phyloP scores from a whole-genome alignment of 192 early-diverging fungal genomes.

The Coemansia sp. region DNA sequence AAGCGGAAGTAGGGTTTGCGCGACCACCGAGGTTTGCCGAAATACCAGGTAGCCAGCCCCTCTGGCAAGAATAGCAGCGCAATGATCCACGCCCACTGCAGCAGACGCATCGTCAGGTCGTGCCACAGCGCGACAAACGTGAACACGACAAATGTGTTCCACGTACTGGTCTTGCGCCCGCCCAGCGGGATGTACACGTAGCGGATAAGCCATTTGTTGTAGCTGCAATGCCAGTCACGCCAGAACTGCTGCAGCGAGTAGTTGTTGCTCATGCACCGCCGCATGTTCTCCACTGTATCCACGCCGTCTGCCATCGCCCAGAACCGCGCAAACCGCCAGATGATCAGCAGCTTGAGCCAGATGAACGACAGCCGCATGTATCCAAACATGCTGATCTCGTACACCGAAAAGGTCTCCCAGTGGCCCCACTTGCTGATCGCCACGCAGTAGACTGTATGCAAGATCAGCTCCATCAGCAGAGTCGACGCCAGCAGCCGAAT shows the following conservation, averaged over 20 bases:
- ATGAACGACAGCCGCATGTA: constrained; percentile 87
- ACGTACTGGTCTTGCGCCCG: constrained; percentile 62
- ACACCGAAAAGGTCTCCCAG: constrained; percentile 75
- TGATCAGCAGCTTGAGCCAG: constrained; percentile 94
- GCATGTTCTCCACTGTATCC: constrained; percentile 91
- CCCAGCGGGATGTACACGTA: constrained; percentile 92
- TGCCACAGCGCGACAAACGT: constrained; percentile 99
- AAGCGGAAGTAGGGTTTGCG: constrained; percentile 62
- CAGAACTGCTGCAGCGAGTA: constrained; percentile 93
- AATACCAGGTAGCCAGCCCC: constrained; percentile 57
- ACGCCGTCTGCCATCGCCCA: constrained; percentile 95
- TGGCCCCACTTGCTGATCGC: constrained; percentile 85
- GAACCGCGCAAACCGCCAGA: constrained; percentile 96
- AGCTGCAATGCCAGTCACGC: constrained; percentile 94
- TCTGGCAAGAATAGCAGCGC: constrained; percentile 85
- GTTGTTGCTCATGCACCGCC: constrained; percentile 93
- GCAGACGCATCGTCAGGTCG: constrained; percentile 77
- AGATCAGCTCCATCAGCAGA: constrained; percentile 83
- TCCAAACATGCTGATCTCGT: constrained; percentile 83
- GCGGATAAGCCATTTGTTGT: constrained; percentile 85
- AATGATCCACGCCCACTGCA: constrained; percentile 93
- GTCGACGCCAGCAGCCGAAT: constrained; percentile 61
- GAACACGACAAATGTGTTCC: constrained; percentile 86
- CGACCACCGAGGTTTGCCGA: constrained; percentile 30
- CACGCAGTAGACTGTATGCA: constrained; percentile 85